phyloP scores from a whole-genome alignment of 306 rosid genomes.

The Rosa lucieae region DNA sequence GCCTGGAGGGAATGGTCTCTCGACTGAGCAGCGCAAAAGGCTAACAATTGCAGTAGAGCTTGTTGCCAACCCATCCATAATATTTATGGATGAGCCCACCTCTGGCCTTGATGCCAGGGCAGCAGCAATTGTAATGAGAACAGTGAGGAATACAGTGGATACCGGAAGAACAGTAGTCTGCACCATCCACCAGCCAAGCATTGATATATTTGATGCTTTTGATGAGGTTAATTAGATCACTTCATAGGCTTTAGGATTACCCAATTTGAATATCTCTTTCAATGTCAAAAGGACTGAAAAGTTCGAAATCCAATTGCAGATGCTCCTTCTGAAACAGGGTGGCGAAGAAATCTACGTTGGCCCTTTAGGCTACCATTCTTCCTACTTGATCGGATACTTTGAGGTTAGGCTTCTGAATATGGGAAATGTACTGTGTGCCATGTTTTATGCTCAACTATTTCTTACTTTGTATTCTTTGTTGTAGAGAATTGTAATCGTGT shows the following conservation, averaged over 20 bases:
- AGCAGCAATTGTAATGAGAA: conserved; percentile 83
- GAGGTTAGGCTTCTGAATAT: conserved; percentile 44
- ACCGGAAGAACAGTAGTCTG: conserved; percentile 87
- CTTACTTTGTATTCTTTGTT: not conserved
- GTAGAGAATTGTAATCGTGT: too few species aligned
- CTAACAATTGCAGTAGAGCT: conserved; percentile 86
- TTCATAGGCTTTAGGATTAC: not conserved
- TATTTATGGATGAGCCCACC: conserved; percentile 90
- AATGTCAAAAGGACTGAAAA: not conserved
- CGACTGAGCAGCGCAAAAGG: conserved; percentile 81
- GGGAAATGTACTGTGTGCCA: not conserved
- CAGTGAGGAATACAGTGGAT: conserved; percentile 77
- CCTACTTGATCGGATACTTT: conserved; percentile 51
- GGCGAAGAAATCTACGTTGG: conserved; percentile 76
- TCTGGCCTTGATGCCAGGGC: conserved; percentile 91
- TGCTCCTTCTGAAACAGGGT: conserved; percentile 66
- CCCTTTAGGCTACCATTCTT: conserved; percentile 60
- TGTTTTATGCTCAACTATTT: not conserved
- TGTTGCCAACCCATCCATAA: conserved; percentile 80
- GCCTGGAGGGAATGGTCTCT: conserved; percentile 66
- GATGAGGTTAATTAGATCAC: conserved; percentile 60
- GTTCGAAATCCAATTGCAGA: conserved; percentile 36
- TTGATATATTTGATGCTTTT: conserved; percentile 78
- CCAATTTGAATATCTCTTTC: not conserved
- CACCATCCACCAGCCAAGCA: conserved; percentile 88